Base-by-base conservation (phyloP, 108 stramenopile species). In the Conticribra weissflogii region DNA sequence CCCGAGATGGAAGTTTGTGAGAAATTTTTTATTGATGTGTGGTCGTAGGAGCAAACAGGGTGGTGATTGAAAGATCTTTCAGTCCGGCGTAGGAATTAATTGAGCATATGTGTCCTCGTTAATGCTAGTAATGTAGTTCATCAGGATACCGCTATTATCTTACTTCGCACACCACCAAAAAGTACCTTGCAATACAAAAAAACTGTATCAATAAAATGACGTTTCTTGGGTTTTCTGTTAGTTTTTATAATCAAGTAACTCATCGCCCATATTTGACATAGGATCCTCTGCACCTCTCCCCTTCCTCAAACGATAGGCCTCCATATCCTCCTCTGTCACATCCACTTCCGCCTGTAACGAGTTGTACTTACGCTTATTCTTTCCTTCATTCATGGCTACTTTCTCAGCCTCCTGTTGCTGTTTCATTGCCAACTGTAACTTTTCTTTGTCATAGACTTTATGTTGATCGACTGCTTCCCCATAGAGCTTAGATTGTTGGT, bases 311-410 rank as follows among this genome's bases (percentile, higher is more conserved):
- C 96, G 80, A 77, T 96, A 98, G n/a, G 95, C 97, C 76, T 98
- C 97, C 95, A 98, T 96, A 57, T 96, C 96, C 65, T 95, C 97
- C 62, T 81, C 88, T 24, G 96, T 97, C 2, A 98, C 94, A 78
- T 96, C 88, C 24, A 83, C 81, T 53, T 87, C 85, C 3, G 78
- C 72, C 24, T 74, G 30, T 54, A 94, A 64, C 5, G 91, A 93
- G 72, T 97, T 93, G 79, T 97, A 97, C 70, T 95, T 93, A 51
- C 93, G 84, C 73, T 96, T 97, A 9, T 59, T 74, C 23, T 76
- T 62, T 29, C 76, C 63, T 5, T 55, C 69, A 3, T 68, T 68
- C 61, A 62, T 63, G 44, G 80, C 58, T n/a, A 61, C 50, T 4
- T 57, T 59, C 31, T 64, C 76, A 67, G 59, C 46, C 71, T 77